Percentiles rank a stretch among this genome's conserved stretches.
Conservation (phyloP, 2,329 filamentous ascomycete species). For the Sphaerostilbella broomeana region DNA sequence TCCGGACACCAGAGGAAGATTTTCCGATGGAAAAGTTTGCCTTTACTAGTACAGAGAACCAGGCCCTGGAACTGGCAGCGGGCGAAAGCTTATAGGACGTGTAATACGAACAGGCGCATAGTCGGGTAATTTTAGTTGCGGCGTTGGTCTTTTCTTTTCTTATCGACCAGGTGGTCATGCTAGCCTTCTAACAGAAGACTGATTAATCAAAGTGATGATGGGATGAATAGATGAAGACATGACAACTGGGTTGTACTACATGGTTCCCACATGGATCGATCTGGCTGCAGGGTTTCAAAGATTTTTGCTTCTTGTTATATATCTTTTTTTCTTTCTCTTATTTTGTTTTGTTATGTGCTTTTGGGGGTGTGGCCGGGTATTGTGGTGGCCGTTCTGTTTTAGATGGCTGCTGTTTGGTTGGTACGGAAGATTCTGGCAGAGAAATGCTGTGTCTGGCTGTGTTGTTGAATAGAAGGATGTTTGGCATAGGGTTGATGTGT, state of each 20-base stretch:
- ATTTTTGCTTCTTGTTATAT: conserved; percentile 9
- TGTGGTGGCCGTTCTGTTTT: background rate
- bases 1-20: conserved; percentile 60
- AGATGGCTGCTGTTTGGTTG: conserved; percentile 5
- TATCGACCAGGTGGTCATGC: conserved; percentile 11
- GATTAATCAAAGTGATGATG: conserved; percentile 23
- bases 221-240: conserved; percentile 28
- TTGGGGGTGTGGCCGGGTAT: too few relatives aligned
- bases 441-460: background rate
- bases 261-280: conserved; percentile 1
- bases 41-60: conserved; percentile 33
- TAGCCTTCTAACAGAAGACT: conserved; percentile 19
- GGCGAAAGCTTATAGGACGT: conserved; percentile 9
- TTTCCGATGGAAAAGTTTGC: conserved; percentile 55
- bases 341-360: too few relatives aligned
- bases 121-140: background rate
- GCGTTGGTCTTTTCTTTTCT: conserved; percentile 1
- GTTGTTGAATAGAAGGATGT: conserved; percentile 12
- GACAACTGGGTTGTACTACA: conserved; percentile 18
- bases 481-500: conserved; percentile 9
- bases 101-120: background rate
- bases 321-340: too few relatives aligned
- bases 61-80: conserved; percentile 25
- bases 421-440: conserved; percentile 7
- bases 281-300: conserved; percentile 1